Percentiles rank a stretch among this genome's conserved stretches.
phyloP scores from a whole-genome alignment of 2,329 filamentous ascomycete genomes.

The Botrytis aclada region DNA sequence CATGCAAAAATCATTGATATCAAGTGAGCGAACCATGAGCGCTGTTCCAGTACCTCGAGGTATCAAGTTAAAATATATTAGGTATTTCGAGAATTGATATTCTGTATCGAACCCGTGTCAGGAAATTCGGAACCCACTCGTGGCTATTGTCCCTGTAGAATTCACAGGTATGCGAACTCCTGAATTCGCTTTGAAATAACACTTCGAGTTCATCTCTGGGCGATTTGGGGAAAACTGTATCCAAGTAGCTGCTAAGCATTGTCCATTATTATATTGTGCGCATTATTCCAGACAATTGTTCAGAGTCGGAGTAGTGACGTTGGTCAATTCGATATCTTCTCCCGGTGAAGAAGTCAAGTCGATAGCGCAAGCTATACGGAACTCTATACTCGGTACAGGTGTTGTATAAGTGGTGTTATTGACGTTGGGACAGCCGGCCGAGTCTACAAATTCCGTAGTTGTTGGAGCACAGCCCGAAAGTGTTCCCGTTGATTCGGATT shows the following conservation, averaged over 20 bases:
- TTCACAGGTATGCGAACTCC: slow-evolving; percentile 16
- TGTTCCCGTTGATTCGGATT: slow-evolving; percentile 10
- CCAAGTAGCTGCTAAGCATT: slow-evolving; percentile 29
- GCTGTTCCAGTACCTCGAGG: background rate
- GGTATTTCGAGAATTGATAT: background rate
- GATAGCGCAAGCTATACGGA: slow-evolving; percentile 24
- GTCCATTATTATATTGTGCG: slow-evolving; percentile 22
- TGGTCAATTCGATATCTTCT: slow-evolving; percentile 26
- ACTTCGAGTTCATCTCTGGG: slow-evolving; percentile 26
- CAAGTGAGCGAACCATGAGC: background rate
- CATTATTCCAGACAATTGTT: slow-evolving; percentile 25
- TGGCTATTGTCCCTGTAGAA: slow-evolving; percentile 4
- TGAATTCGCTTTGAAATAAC: slow-evolving; percentile 27
- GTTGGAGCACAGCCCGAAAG: slow-evolving; percentile 14
- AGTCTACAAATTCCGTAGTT: slow-evolving; percentile 24
- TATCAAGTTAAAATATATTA: background rate
- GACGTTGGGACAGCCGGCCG: slow-evolving; percentile 26
- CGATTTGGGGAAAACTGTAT: slow-evolving; percentile 25
- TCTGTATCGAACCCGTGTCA: background rate
- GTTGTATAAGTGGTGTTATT: slow-evolving; percentile 25
- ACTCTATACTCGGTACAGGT: slow-evolving; percentile 19
- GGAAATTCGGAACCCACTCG: slow-evolving; percentile 13
- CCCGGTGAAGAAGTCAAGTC: slow-evolving; percentile 17
- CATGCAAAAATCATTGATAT: background rate
- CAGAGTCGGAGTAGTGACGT: slow-evolving; percentile 20